Evolutionary conservation across 2,329 filamentous ascomycete genomes (phyloP).

Genomic region (Ceratocystis smalleyi): DNA sequence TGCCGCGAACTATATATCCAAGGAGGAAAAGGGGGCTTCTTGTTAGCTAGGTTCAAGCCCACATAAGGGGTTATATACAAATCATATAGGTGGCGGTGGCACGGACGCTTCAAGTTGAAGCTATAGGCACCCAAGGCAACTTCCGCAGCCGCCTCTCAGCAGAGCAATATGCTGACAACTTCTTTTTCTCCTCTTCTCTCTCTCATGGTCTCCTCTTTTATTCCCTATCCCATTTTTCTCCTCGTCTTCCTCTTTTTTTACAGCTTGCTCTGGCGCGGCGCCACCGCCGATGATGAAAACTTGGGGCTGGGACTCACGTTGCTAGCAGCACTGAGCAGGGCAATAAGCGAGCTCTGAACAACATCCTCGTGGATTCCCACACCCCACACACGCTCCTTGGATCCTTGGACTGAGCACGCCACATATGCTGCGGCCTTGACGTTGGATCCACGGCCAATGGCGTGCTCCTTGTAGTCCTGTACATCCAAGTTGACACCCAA

Average conservation of each 20-base stretch:
- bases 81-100: not conserved
- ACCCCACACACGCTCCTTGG: slow-evolving; percentile 65
- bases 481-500: slow-evolving; percentile 73
- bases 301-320: slow-evolving; percentile 45
- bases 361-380: slow-evolving; percentile 87
- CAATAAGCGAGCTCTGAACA: slow-evolving; percentile 75
- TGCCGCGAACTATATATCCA: slow-evolving; percentile 12
- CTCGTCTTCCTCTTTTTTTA: not conserved
- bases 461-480: slow-evolving; percentile 89
- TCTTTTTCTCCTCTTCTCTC: not conserved
- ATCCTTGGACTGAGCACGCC: slow-evolving; percentile 59
- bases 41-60: not conserved
- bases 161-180: not conserved
- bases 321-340: slow-evolving; percentile 68
- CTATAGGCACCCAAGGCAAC: not conserved
- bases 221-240: not conserved
- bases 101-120: not conserved
- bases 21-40: not conserved
- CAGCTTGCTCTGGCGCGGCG: slow-evolving; percentile 19
- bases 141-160: not conserved
- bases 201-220: not conserved
- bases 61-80: not conserved
- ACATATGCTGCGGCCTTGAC: slow-evolving; percentile 95
- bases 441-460: slow-evolving; percentile 63
- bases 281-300: slow-evolving; percentile 9